A percentile compares a stretch with the other conserved stretches of the same genome.
These are phyloP conservation scores for Eucalyptus erythrocorys DNA, from an alignment of 345 rosid species.

Conservation along the genomic window DNA sequence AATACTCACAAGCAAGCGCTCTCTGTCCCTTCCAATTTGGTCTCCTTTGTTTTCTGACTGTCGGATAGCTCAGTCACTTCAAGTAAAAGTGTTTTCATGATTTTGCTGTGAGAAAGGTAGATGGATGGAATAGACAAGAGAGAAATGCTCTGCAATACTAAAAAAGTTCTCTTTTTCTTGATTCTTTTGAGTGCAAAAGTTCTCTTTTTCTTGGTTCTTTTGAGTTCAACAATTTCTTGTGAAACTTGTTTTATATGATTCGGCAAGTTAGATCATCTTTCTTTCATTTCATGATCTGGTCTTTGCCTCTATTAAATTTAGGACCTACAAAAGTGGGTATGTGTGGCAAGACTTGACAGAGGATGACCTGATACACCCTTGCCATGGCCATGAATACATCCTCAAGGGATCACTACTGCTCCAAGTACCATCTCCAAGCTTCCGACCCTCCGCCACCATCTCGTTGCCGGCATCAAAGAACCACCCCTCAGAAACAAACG, in stretches of 20 bases:
- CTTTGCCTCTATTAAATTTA: neutral
- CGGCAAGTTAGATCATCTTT: neutral
- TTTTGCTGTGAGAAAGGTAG: neutral
- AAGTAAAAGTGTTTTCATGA: neutral
- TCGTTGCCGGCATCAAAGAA: slow-evolving; percentile 8
- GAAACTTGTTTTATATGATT: neutral
- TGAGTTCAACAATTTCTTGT: neutral
- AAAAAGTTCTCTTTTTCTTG: neutral
- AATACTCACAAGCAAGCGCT: neutral
- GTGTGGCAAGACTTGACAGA: slow-evolving; percentile 67
- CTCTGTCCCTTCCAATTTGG: neutral
- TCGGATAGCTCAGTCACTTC: neutral
- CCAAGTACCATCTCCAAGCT: slow-evolving; percentile 10
- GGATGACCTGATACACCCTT: slow-evolving; percentile 42
- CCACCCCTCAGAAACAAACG: slow-evolving; percentile 3
- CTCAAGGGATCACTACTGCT: slow-evolving; percentile 55
- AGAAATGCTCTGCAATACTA: neutral
- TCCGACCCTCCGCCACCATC: slow-evolving; percentile 8
- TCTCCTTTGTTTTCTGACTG: neutral
- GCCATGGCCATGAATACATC: slow-evolving; percentile 45
- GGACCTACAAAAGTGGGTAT: slow-evolving; percentile 53
- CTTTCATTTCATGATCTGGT: neutral
- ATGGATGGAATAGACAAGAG: neutral
- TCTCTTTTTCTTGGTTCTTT: neutral
- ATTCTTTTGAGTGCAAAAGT: neutral